Base-by-base conservation (phyloP, 2,329 filamentous ascomycete species). In the Fusarium ramigenum region DNA sequence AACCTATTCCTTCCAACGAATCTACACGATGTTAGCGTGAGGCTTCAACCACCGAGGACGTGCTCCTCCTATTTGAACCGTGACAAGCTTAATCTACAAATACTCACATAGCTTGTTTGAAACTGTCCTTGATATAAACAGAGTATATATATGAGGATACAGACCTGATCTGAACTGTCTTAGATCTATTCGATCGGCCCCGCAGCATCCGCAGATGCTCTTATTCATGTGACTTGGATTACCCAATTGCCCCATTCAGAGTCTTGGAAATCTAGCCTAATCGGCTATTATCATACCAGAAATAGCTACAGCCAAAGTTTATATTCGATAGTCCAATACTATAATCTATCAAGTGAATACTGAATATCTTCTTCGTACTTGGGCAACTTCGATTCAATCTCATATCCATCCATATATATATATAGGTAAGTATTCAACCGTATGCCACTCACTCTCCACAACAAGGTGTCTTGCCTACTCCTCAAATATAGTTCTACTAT, bases 191-290 rank as follows among this genome's bases (percentile, higher is more conserved):
- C 23, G 16, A 12, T 60, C 21, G 37, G 52, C 71, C 71, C 71
- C 67, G 53, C 71, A 65, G 30, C 37, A 18, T 43, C 71, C 60
- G 63, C 71, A 74, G 67, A 53, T 62, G 52, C 46, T 34, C 19
- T 34, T 44, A 56, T 74, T 50, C 71, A 74, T 74, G 71, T 66
- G 71, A 74, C 66, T 72, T 52, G 30, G 25, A 30, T 23, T 14
- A 43, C n/a, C 47, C n/a, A 46, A 23, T 58, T 52, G 61, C 44
- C 30, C 21, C 25, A 23, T 50, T 46, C 25, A 37, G 34, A 42
- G 50, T 62, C 25, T 37, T 25, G 8, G 34, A 43, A 37, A 46
- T 44, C n/a, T 59, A 66, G 61, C 36, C 36, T 34, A 49, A 25
- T 37, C 43, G 30, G 30, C 18, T 36, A 15, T 43, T 36, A 16